phyloP scores from a whole-genome alignment of 1,284 basidiomycete species.

The Ganoderma leucocontextum region DNA sequence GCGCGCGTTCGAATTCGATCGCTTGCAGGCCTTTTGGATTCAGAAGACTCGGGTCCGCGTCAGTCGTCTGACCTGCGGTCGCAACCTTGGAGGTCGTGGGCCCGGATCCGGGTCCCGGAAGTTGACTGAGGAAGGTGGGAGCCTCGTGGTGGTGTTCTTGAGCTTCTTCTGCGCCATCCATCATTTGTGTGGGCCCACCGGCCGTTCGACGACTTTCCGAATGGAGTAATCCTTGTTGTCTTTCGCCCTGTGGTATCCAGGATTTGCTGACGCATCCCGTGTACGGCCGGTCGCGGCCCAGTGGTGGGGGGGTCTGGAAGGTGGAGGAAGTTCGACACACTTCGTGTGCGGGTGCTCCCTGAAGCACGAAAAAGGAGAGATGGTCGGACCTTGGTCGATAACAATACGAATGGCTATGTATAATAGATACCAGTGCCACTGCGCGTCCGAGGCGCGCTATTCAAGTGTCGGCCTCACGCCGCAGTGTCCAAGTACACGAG shows the following conservation, averaged over 20 bases:
- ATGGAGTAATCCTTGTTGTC: background rate
- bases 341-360: too few species aligned
- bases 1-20: background rate
- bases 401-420: background rate
- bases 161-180: slow-evolving; percentile 1
- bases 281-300: background rate
- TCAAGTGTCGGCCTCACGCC: background rate
- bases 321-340: too few species aligned
- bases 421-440: background rate
- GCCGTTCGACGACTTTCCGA: background rate
- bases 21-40: background rate
- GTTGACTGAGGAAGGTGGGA: background rate
- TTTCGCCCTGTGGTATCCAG: background rate
- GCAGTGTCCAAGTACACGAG: background rate
- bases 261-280: background rate
- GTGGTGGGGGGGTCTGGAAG: too few species aligned
- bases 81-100: background rate
- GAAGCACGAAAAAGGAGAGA: background rate
- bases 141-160: slow-evolving; percentile 1
- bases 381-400: background rate
- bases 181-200: background rate
- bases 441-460: too few species aligned
- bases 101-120: background rate
- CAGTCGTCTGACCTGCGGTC: too few species aligned
- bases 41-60: background rate